Evolutionary conservation across 164 flowering plant species (phyloP).

Genomic region (Vitis rupestris): DNA sequence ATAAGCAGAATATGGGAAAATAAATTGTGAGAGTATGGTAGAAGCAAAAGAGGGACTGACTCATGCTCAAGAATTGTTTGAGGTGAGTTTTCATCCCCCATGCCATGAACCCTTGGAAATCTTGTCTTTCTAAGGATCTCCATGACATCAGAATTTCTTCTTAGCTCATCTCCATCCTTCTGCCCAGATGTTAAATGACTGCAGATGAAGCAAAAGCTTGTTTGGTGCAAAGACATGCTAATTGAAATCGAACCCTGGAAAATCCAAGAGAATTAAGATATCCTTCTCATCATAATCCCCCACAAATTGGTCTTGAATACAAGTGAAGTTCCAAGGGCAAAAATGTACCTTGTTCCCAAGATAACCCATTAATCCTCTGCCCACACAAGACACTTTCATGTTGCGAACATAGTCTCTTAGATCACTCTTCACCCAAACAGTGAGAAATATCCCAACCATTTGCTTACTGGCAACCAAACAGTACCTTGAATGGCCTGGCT

Average conservation of each 20-base stretch:
- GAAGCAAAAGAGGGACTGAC: constrained; percentile 36
- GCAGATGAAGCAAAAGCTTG: constrained; percentile 96
- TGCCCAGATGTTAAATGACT: constrained; percentile 97
- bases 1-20: neutral
- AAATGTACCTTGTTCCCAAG: constrained; percentile 75
- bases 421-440: constrained; percentile 66
- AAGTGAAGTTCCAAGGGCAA: neutral
- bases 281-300: neutral
- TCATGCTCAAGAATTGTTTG: constrained; percentile 92
- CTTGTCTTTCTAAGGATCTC: constrained; percentile 96
- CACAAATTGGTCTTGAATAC: neutral
- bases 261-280: constrained; percentile 17
- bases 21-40: neutral
- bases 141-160: constrained; percentile 96
- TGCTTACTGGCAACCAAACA: constrained; percentile 74
- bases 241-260: constrained; percentile 97
- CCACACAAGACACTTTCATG: constrained; percentile 81
- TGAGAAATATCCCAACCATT: constrained; percentile 72
- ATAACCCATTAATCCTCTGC: constrained; percentile 83
- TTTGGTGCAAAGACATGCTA: constrained; percentile 97
- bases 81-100: constrained; percentile 74
- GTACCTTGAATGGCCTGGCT: constrained; percentile 44
- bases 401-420: constrained; percentile 54
- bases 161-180: constrained; percentile 95
- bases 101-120: constrained; percentile 84